phyloP scores from a whole-genome alignment of 2,329 filamentous ascomycete species.

The Venturia aucupariae region DNA sequence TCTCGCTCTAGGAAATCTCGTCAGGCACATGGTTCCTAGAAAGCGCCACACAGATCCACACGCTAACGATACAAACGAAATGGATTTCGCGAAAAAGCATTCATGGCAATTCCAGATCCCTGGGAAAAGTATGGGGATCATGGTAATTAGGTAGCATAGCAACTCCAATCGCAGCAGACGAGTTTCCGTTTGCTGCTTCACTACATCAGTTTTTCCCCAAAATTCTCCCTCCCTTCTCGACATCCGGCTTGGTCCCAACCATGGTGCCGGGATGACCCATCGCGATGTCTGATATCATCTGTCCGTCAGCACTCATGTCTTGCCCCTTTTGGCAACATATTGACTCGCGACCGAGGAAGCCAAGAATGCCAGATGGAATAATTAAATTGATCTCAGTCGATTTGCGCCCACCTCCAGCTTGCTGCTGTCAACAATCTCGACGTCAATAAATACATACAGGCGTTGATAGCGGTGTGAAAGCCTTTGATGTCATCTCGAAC shows the following conservation, averaged over 20 bases:
- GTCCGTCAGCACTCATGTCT: not conserved
- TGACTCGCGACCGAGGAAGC: not conserved
- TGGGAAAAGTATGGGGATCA: not conserved
- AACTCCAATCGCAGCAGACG: not conserved
- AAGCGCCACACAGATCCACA: not conserved
- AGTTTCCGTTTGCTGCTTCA: not conserved
- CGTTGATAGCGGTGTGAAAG: not conserved
- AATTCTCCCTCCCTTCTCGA: not conserved
- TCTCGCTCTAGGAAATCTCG: not conserved
- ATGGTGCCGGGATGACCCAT: not conserved
- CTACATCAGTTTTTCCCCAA: not conserved
- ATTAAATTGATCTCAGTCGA: not conserved
- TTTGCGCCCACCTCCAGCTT: not conserved
- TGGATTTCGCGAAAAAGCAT: not conserved
- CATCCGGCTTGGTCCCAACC: not conserved
- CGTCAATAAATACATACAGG: not conserved
- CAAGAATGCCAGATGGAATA: not conserved
- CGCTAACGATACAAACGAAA: not conserved
- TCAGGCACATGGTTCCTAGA: slow-evolving; percentile 1
- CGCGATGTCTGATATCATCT: not conserved
- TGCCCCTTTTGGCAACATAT: not conserved
- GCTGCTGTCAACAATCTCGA: not conserved
- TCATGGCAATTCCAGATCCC: not conserved
- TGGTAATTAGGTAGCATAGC: too few species aligned
- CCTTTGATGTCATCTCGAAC: slow-evolving; percentile 3